phyloP scores from a whole-genome alignment of 2,329 filamentous ascomycete genomes.

The Clarireedia sp. region DNA sequence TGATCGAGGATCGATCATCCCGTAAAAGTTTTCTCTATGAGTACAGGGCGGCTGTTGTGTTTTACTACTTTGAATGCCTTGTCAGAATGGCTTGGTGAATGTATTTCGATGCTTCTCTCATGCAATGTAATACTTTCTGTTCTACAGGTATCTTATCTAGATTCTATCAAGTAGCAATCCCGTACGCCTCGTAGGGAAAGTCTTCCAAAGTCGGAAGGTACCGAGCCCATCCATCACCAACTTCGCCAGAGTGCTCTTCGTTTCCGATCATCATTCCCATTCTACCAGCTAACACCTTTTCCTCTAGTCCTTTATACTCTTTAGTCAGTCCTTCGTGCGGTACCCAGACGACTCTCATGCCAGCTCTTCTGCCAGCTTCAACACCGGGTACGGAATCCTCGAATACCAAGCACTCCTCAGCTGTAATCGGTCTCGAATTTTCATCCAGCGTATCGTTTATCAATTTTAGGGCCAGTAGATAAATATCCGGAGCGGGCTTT shows the following conservation, averaged over 20 bases:
- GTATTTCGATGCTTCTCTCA: too few species aligned
- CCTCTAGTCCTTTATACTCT: constrained; percentile 70
- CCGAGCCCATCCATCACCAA: constrained; percentile 54
- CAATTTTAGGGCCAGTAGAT: constrained; percentile 73
- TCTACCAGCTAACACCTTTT: constrained; percentile 73
- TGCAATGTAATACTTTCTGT: too few species aligned
- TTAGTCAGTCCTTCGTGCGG: constrained; percentile 72
- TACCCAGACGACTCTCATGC: constrained; percentile 91
- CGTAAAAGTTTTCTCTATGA: too few species aligned
- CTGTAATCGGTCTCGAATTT: constrained; percentile 57
- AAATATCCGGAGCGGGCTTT: constrained; percentile 94
- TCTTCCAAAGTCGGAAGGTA: constrained; percentile 42
- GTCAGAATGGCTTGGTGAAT: too few species aligned
- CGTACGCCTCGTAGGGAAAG: constrained; percentile 53
- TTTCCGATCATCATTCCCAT: constrained; percentile 42
- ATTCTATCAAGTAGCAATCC: constrained; percentile 33
- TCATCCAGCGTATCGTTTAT: constrained; percentile 67
- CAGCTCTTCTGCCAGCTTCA: constrained; percentile 80
- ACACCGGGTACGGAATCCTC: constrained; percentile 93
- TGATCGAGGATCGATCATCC: too few species aligned
- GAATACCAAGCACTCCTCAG: constrained; percentile 90
- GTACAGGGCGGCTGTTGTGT: too few species aligned
- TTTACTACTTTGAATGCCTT: too few species aligned
- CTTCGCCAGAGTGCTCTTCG: constrained; percentile 50
- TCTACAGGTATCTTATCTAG: too few species aligned